Evolutionary conservation across 2,329 filamentous ascomycete species (phyloP), one percentile per base, ranked within the genome.

Genomic region (Arthrobotrys sphaeroides): DNA sequence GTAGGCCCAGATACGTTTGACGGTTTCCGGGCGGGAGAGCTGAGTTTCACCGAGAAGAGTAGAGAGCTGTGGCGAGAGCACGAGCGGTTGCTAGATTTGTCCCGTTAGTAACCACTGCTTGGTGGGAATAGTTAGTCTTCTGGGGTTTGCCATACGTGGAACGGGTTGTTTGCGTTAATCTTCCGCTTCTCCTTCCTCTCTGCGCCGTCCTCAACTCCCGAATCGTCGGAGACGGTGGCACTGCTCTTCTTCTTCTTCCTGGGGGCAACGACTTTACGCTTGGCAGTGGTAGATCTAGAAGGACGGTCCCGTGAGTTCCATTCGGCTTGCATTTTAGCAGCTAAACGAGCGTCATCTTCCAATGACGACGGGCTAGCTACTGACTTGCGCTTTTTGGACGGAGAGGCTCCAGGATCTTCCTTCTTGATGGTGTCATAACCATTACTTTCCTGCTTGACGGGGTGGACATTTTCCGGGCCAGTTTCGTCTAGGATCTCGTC

Each of bases 1-100:
- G 81, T 99, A 93, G 76, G 91, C 90, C 95, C 95, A 99, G 64
- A 99, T 90, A 82, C 91, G 91, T 85, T 98, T 98, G 80, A 99
- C 95, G 0, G 94, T 94, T 82, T 98, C 93, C 0, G 95, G 94
- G 42, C 95, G 91, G 13, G 95, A 96, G 20, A 99, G 88, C 83
- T 87, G 88, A 12, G 87, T 84, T 80, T 91, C 90, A 51, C 90
- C 91, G 68, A 91, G 87, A 18, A 95, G 84, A 70, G 89, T 89
- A 0, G 90, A 86, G 20, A 95, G 86, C 10, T 90, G 87, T 60
- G 86, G 85, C 78, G 91, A 93, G 53, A 95, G 87, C 73, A 88
- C 88, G 82, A 94, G 92, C 0, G 90, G 90, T 85, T 80, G 26
- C 84, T 82, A 9, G n/a, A 24, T 83, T 81, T n/a, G n/a, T 1